These are phyloP conservation scores for Coprinellus micaceus DNA, from an alignment of 768 basidiomycete genomes.

Conservation along the genomic window DNA sequence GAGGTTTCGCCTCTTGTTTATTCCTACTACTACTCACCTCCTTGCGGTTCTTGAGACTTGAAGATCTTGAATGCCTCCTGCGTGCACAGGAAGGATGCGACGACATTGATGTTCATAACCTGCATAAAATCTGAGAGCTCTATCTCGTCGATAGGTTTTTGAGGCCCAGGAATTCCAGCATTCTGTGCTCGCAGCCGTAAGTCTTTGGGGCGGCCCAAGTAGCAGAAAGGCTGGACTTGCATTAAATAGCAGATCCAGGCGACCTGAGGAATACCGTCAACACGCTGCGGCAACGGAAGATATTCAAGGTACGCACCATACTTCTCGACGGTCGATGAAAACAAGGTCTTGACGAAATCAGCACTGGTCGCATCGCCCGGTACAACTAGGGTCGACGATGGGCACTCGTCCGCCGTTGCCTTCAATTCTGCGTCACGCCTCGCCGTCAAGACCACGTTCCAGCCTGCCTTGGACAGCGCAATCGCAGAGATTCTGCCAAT, in stretches of 20 bases:
- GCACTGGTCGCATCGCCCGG: conserved; percentile 67
- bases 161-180: conserved; percentile 57
- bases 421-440: conserved; percentile 54
- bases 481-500: conserved; percentile 70
- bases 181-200: conserved; percentile 48
- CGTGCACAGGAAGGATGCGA: conserved; percentile 73
- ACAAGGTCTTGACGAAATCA: conserved; percentile 57
- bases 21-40: conserved; percentile 42
- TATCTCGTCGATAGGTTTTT: conserved; percentile 55
- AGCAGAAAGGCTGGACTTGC: conserved; percentile 34
- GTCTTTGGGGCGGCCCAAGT: background rate
- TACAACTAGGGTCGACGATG: conserved; percentile 39
- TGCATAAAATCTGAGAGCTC: conserved; percentile 58
- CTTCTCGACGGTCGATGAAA: conserved; percentile 45
- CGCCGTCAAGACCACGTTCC: conserved; percentile 65
- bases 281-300: background rate
- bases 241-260: conserved; percentile 78
- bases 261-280: conserved; percentile 34
- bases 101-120: conserved; percentile 68
- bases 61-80: conserved; percentile 71
- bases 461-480: conserved; percentile 65
- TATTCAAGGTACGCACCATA: conserved; percentile 34
- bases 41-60: conserved; percentile 67
- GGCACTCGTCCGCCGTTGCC: conserved; percentile 49
- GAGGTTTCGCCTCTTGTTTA: background rate